Conservation (phyloP, 805 yeast genomes). For the Hanseniaspora jakobsenii region DNA sequence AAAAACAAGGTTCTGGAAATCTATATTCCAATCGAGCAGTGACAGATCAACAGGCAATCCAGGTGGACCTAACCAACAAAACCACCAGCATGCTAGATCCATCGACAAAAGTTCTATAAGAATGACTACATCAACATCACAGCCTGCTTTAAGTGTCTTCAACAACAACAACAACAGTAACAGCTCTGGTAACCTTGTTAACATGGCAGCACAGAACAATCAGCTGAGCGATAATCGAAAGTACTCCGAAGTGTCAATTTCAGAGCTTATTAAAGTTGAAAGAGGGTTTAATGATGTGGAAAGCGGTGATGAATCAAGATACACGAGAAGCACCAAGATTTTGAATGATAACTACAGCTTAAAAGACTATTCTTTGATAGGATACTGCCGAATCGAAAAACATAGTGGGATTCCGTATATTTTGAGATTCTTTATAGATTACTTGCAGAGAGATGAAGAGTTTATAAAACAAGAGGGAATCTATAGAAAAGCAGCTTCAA, state of each 20-base stretch:
- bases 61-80: neutral
- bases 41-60: neutral
- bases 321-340: neutral
- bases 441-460: constrained; percentile 61
- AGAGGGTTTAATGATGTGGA: neutral
- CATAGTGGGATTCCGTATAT: constrained; percentile 51
- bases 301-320: neutral
- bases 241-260: no score
- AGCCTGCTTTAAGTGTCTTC: constrained; percentile 1
- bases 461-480: constrained; percentile 64
- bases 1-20: constrained; percentile 28
- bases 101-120: constrained; percentile 7
- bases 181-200: no score
- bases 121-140: constrained; percentile 6
- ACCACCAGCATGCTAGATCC: neutral
- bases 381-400: constrained; percentile 51
- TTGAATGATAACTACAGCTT: neutral
- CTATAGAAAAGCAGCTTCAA: constrained; percentile 79
- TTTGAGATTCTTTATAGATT: constrained; percentile 56
- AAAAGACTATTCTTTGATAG: constrained; percentile 39
- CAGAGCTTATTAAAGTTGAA: constrained; percentile 1
- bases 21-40: constrained; percentile 20
- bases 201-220: neutral
- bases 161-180: neutral
- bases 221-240: no score